phyloP scores from a whole-genome alignment of 148 eudicot genomes.

The Nyssa sinensis region DNA sequence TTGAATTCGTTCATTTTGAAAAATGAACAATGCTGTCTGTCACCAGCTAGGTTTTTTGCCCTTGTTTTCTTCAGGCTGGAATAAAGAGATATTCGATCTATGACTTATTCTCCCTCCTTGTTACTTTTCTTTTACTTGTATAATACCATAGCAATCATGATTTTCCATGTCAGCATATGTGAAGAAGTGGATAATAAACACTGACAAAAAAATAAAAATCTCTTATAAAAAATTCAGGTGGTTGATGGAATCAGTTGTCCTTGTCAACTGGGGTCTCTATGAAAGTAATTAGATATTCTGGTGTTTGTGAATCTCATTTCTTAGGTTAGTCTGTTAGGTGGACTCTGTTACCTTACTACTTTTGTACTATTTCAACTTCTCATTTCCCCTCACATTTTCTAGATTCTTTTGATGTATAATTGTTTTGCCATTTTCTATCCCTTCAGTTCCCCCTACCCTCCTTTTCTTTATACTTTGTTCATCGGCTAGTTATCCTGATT shows the following conservation, averaged over 20 bases:
- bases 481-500: not conserved
- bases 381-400: not conserved
- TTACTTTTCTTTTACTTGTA: not conserved
- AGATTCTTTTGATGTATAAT: not conserved
- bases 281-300: too few relatives aligned
- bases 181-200: too few relatives aligned
- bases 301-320: too few relatives aligned
- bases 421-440: not conserved
- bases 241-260: not conserved
- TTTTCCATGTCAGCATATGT: too few relatives aligned
- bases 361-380: not conserved
- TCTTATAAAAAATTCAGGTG: not conserved
- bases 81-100: too few relatives aligned
- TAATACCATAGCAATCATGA: not conserved
- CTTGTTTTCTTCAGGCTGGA: too few relatives aligned
- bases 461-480: not conserved
- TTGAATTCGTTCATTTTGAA: not conserved
- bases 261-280: too few relatives aligned
- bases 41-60: too few relatives aligned
- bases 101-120: too few relatives aligned
- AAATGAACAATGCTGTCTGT: too few relatives aligned
- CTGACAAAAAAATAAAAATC: too few relatives aligned
- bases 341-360: not conserved
- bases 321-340: not conserved
- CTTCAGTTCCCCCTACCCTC: not conserved